A percentile compares a stretch with the other conserved stretches of the same genome.
Evolutionary conservation across 176 grass and related monocot genomes (phyloP).

Genomic region (Echinochloa phyllopogon): DNA sequence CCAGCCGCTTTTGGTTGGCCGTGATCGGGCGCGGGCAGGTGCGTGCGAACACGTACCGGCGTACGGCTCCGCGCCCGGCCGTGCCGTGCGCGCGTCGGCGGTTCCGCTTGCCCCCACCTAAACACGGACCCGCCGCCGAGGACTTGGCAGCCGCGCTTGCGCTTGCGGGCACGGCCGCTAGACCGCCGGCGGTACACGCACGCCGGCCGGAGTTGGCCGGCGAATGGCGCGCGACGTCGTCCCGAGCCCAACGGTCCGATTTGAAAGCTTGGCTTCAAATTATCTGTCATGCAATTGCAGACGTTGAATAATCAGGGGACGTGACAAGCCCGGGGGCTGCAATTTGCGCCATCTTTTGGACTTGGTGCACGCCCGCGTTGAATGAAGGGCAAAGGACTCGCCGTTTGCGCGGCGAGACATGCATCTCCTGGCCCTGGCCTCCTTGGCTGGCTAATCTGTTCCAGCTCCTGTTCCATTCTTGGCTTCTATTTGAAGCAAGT

Average conservation of each 20-base stretch:
- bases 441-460: not conserved
- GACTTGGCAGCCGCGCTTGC: not conserved
- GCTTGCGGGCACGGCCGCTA: not conserved
- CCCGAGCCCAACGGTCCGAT: conserved; percentile 19
- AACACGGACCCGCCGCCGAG: conserved; percentile 9
- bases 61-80: not conserved
- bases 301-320: not conserved
- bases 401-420: not conserved
- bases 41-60: conserved; percentile 41
- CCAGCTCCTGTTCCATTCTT: conserved; percentile 35
- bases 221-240: not conserved
- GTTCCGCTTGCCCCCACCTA: conserved; percentile 37
- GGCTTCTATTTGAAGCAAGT: conserved; percentile 49
- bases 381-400: conserved; percentile 9
- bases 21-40: not conserved
- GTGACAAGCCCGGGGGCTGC: not conserved
- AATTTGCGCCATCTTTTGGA: conserved; percentile 40
- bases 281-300: not conserved
- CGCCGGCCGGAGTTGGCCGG: conserved; percentile 1
- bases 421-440: not conserved
- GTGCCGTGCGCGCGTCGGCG: conserved; percentile 27
- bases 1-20: not conserved
- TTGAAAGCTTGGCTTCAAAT: not conserved
- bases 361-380: conserved; percentile 29
- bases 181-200: not conserved